Base-by-base conservation (phyloP, 768 basidiomycete species). In the Lactarius pseudohatsudake region DNA sequence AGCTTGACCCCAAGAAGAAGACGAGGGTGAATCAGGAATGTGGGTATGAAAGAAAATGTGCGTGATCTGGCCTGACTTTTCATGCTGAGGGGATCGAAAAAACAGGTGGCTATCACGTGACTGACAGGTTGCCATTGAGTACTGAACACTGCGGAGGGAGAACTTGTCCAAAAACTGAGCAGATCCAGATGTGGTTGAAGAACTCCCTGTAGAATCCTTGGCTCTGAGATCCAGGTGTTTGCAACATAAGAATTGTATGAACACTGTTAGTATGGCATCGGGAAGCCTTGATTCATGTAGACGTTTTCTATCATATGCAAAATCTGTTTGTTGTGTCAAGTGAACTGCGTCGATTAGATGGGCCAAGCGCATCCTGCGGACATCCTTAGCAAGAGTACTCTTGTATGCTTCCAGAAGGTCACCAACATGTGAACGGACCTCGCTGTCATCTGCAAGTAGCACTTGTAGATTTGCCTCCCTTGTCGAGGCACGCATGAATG, bases 401-500 rank as follows among this genome's bases (percentile, higher is more conserved):
- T 63, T 16, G 18, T 63, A 66, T 40, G 13, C 32, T 28, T 62
- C 22, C 11, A 59, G 22, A 9, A 67, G 53, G 10, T 55, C 36
- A 3, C 34, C 20, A 13, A 56, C 38, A 32, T 36, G 32, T 56
- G 22, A 10, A 16, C 6, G 38, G 28, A 41, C 53, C n/a, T 62
- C 54, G 16, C 61, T 43, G 54, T 55, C 3, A 18, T 62, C 53
- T 1, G 8, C 40, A 28, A 62, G 53, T 20, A 55, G 6, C 16
- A 54, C 61, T n/a, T 38, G 20, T 18, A 68, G 26, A n/a, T 66
- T 68, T 40, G 58, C 58, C 32, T 61, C 55, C 26, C 64, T 41
- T 4, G 28, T 22, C 15, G 60, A 64, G 20, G 26, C 53, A 50
- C 11, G 30, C 67, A 68, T 68, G 28, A 65, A 66, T 4, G 57